Conservation (phyloP, 345 rosid genomes). For the Ceriops zippeliana region DNA sequence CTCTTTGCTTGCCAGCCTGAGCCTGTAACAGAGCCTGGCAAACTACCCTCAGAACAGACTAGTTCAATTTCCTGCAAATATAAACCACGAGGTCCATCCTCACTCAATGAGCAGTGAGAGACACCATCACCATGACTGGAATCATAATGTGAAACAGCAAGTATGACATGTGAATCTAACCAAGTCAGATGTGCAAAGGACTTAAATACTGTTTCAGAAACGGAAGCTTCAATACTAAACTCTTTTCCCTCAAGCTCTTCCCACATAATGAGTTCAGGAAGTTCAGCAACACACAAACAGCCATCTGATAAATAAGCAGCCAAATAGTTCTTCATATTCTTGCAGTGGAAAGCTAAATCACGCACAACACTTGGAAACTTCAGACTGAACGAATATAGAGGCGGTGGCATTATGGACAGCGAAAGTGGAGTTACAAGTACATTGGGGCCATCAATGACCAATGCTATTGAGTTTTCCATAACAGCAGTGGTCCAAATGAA, state of each 20-base stretch:
- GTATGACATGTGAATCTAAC: slow-evolving; percentile 66
- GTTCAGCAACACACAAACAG: slow-evolving; percentile 63
- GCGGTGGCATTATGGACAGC: slow-evolving; percentile 85
- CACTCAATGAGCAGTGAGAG: slow-evolving; percentile 24
- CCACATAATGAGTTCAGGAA: slow-evolving; percentile 65
- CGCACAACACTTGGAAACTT: slow-evolving; percentile 59
- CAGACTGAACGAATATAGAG: slow-evolving; percentile 71
- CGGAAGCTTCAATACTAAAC: slow-evolving; percentile 52
- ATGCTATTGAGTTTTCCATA: slow-evolving; percentile 70
- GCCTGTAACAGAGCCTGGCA: slow-evolving; percentile 51
- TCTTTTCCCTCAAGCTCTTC: slow-evolving; percentile 81
- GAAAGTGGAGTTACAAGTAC: slow-evolving; percentile 78
- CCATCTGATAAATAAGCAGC: slow-evolving; percentile 80
- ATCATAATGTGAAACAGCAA: slow-evolving; percentile 65
- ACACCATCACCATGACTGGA: slow-evolving; percentile 39
- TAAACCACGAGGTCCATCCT: slow-evolving; percentile 50
- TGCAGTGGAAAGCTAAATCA: slow-evolving; percentile 60
- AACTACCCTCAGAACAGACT: slow-evolving; percentile 60
- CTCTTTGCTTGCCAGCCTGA: slow-evolving; percentile 75
- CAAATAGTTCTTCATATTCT: slow-evolving; percentile 50
- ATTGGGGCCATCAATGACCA: slow-evolving; percentile 71
- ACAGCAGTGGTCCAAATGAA: slow-evolving; percentile 79
- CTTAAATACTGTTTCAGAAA: slow-evolving; percentile 49
- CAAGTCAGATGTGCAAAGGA: slow-evolving; percentile 67
- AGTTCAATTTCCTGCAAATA: slow-evolving; percentile 72